Evolutionary conservation across 352 stramenopile species (phyloP).

Genomic region (Phytophthora meadii): DNA sequence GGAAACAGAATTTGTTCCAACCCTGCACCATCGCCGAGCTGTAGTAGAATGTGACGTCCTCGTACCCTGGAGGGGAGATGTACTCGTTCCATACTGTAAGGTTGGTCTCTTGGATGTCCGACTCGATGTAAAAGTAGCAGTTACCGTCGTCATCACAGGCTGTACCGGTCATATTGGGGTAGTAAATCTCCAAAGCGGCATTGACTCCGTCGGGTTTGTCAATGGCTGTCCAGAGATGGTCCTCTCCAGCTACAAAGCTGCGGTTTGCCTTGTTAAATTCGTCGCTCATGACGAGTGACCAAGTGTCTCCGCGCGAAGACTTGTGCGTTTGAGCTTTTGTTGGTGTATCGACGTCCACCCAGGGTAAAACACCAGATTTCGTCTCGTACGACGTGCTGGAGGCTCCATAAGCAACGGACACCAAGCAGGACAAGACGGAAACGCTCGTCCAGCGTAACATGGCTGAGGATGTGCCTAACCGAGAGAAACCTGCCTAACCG

Average conservation of each 20-base stretch:
- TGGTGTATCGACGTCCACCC: conserved; percentile 71
- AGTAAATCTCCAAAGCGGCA: conserved; percentile 68
- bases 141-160: conserved; percentile 49
- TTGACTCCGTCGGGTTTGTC: conserved; percentile 77
- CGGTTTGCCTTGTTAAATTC: conserved; percentile 73
- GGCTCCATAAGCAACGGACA: not conserved
- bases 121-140: conserved; percentile 75
- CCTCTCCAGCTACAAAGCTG: conserved; percentile 75
- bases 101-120: conserved; percentile 50
- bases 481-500: conserved; percentile 16
- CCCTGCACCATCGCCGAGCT: conserved; percentile 87
- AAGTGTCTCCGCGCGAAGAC: conserved; percentile 58
- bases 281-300: conserved; percentile 81
- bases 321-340: conserved; percentile 39
- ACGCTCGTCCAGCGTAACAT: conserved; percentile 15
- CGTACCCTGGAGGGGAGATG: conserved; percentile 51
- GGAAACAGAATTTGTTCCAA: conserved; percentile 98
- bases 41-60: conserved; percentile 55
- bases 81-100: conserved; percentile 73
- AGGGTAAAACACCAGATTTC: conserved; percentile 60
- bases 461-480: not conserved
- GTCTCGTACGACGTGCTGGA: conserved; percentile 40
- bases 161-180: conserved; percentile 68
- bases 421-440: not conserved
- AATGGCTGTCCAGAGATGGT: conserved; percentile 94